Evolutionary conservation across 2,329 filamentous ascomycete genomes (phyloP), one percentile per base, ranked within the genome.

Genomic region (Colletotrichum abscissum): DNA sequence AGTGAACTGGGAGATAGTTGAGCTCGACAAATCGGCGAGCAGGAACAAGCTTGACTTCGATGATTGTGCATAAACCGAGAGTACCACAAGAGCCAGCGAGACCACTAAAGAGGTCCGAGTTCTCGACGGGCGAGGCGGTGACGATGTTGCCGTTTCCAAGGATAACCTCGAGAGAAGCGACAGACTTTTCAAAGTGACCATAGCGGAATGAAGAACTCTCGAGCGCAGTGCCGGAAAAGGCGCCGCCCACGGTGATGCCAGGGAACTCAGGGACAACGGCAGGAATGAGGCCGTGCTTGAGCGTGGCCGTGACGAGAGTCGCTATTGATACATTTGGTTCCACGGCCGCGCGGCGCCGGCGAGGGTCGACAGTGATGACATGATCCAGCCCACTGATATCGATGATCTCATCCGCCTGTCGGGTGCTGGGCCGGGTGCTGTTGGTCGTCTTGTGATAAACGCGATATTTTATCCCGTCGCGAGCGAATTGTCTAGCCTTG

Each of bases 361-460:
- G 76, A 0, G 76, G 80, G 77, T 94, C 88, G 62, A 95, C 83
- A 6, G 85, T 81, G 16, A 95, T 83, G n/a, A 95, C 88, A 79
- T 89, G 86, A 75, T 86, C 87, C 7, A 95, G 87, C 3, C 79
- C 78, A 80, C 91, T 92, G 42, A 92, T 94, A 79, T 94, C 92
- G 63, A 95, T 86, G 5, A 90, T 88, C 76, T 89, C 89, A 78
- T 86, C 85, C 5, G 81, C 78, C 35, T 58, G 33, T n/a, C 69
- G 69, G n/a, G 83, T 82, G 6, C 86, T 86, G 35, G 87, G 86
- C 4, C 93, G 91, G 49, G 93, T 95, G 81, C 90, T 93, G 83
- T 94, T 94, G 38, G 93, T 94, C 0, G 92, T 90, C 74, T 93
- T 93, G 82, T 95, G 93, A 76, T 91, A 93, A 78, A 95, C 91